Evolutionary conservation across 352 stramenopile genomes (phyloP).

Genomic region (Phytophthora macrochlamydospora): DNA sequence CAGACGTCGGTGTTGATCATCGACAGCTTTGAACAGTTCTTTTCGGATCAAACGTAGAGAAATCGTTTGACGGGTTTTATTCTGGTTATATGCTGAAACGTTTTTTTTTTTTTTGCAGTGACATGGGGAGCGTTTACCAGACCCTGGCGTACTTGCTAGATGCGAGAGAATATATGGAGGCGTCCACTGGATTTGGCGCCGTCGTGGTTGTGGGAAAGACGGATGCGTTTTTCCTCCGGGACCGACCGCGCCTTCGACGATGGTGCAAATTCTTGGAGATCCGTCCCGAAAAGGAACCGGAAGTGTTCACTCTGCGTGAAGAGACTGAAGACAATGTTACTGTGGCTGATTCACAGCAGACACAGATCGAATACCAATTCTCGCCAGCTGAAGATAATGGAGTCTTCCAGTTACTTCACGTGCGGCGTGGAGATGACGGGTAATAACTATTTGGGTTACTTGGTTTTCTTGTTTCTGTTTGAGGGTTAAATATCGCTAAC

Average conservation of each 20-base stretch:
- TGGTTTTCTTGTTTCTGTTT: conserved; percentile 8
- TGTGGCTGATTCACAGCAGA: conserved; percentile 5
- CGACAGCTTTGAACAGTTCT: conserved; percentile 65
- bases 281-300: conserved; percentile 23
- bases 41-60: conserved; percentile 40
- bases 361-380: conserved; percentile 44
- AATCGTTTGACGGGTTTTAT: not conserved
- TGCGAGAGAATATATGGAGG: conserved; percentile 54
- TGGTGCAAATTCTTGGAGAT: conserved; percentile 66
- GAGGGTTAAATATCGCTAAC: conserved; percentile 33
- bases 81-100: not conserved
- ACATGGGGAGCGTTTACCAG: conserved; percentile 59
- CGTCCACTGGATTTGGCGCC: conserved; percentile 36
- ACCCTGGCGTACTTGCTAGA: conserved; percentile 65
- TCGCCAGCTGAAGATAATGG: conserved; percentile 18
- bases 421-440: conserved; percentile 16
- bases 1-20: conserved; percentile 60
- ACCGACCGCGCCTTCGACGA: conserved; percentile 42
- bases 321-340: conserved; percentile 17
- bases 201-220: conserved; percentile 40
- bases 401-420: conserved; percentile 41
- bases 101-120: conserved; percentile 15
- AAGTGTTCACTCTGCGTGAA: conserved; percentile 41
- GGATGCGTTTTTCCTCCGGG: conserved; percentile 43
- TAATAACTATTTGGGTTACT: not conserved